Evolutionary conservation across 305 asterid species (phyloP).

Genomic region (Coffea humblotiana): DNA sequence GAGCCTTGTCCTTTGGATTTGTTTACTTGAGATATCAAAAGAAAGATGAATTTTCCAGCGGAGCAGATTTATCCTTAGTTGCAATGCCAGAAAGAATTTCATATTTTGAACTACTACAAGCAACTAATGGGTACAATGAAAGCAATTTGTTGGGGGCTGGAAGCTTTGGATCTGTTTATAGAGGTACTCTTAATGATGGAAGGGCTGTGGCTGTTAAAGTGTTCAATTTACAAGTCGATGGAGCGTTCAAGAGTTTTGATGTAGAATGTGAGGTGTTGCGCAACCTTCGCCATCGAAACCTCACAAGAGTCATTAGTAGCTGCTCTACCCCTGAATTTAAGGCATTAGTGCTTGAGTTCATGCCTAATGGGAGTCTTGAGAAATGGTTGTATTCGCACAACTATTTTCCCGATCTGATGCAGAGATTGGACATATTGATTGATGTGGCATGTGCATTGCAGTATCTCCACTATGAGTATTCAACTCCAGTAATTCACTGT

Average conservation of each 20-base stretch:
- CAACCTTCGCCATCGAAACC: slow-evolving; percentile 5
- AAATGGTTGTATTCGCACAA: not conserved
- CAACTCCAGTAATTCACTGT: not conserved
- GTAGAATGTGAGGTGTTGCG: not conserved
- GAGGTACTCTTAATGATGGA: not conserved
- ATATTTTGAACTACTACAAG: not conserved
- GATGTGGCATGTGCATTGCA: not conserved
- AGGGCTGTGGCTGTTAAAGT: not conserved
- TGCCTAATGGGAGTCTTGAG: slow-evolving; percentile 7
- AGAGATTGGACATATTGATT: not conserved
- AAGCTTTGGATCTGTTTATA: slow-evolving; percentile 4
- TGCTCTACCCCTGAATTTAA: not conserved
- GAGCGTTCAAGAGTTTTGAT: not conserved
- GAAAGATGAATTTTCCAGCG: not conserved
- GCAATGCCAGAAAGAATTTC: not conserved
- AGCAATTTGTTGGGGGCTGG: not conserved
- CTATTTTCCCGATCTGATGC: not conserved
- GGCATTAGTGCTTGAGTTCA: not conserved
- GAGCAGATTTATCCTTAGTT: not conserved
- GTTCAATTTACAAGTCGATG: not conserved
- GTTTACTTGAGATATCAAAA: not conserved
- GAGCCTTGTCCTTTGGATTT: not conserved
- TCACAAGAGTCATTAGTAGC: not conserved
- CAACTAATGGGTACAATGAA: not conserved
- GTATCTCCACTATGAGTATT: not conserved